Evolutionary conservation across 1,284 basidiomycete genomes (phyloP).

Genomic region (Sanghuangporus sanghuang): DNA sequence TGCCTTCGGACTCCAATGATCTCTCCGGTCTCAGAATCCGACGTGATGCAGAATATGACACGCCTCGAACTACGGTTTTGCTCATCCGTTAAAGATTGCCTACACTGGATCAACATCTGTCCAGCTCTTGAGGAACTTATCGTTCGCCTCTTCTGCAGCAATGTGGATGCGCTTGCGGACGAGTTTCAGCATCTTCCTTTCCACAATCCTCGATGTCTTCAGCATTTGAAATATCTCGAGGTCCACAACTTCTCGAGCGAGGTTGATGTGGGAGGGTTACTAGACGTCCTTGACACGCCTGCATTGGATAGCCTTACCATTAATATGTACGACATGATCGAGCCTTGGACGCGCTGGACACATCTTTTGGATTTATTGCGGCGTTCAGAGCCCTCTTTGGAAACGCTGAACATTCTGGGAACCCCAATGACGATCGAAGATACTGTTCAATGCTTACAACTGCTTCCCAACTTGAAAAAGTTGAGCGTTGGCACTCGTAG

Average conservation of each 20-base stretch:
- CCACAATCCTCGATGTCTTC: background rate
- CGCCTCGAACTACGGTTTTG: conserved; percentile 10
- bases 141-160: conserved; percentile 9
- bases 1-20: conserved; percentile 6
- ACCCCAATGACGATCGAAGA: conserved; percentile 5
- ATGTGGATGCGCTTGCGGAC: background rate
- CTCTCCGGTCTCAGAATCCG: background rate
- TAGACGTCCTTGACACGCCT: conserved; percentile 9
- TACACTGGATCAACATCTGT: conserved; percentile 14
- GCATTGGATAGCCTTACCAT: background rate
- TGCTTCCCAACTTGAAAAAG: background rate
- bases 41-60: conserved; percentile 7
- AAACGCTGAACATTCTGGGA: background rate
- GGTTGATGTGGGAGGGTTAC: conserved; percentile 1
- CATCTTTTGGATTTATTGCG: conserved; percentile 1
- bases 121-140: conserved; percentile 6
- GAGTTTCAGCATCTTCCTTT: background rate
- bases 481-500: background rate
- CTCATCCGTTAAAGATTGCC: conserved; percentile 10
- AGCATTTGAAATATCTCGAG: conserved; percentile 1
- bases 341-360: conserved; percentile 1
- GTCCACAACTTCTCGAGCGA: conserved; percentile 10
- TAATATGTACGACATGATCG: conserved; percentile 13
- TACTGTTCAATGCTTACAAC: background rate
- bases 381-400: conserved; percentile 3